Base-by-base conservation (phyloP, 2,329 filamentous ascomycete species). In the Stenocarpella maydis region DNA sequence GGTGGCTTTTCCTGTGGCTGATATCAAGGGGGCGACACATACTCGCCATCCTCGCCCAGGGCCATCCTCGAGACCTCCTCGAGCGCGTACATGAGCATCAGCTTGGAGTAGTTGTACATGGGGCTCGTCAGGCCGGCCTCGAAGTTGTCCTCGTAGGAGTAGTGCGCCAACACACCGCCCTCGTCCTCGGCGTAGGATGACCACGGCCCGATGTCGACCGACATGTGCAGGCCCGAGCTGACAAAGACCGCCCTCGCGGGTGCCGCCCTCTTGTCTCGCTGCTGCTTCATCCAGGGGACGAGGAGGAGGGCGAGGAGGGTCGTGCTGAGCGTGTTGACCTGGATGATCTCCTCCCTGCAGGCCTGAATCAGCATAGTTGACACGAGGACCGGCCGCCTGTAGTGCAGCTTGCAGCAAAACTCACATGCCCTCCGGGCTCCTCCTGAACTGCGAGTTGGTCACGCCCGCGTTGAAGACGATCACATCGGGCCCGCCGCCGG, bases 271-370 rank as follows among this genome's bases (percentile, higher is more conserved):
- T 73, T 69, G 12, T 54, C 69, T 47, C 75, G 74, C 52, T 76
- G 73, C 8, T 72, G 53, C 49, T 74, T 77, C 49, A 87, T 75
- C 70, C 83, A 82, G 0, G 83, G 84, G 3, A 87, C 77, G 15
- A 91, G 81, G 0, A 88, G 77, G 2, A 88, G 71, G 1, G 81
- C 85, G 3, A 90, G 78, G 0, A 89, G 80, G 12, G 82, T 80
- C 0, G 86, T 90, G 28, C 87, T 88, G 2, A 90, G 77, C 1
- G 84, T 81, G 74, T 90, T 90, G 74, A 89, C 84, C 75, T 90
- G 87, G 19, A 90, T 73, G 4, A 82, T 85, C 65, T 82, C 79
- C 64, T 88, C 86, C 81, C 82, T 73, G 10, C 7, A n/a, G 17
- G 9, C 54, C 39, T 31, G 67, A 52, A 52, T 34, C 17, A 58